phyloP scores from a whole-genome alignment of 2,329 filamentous ascomycete genomes.

The Amesomyces nigricolor region DNA sequence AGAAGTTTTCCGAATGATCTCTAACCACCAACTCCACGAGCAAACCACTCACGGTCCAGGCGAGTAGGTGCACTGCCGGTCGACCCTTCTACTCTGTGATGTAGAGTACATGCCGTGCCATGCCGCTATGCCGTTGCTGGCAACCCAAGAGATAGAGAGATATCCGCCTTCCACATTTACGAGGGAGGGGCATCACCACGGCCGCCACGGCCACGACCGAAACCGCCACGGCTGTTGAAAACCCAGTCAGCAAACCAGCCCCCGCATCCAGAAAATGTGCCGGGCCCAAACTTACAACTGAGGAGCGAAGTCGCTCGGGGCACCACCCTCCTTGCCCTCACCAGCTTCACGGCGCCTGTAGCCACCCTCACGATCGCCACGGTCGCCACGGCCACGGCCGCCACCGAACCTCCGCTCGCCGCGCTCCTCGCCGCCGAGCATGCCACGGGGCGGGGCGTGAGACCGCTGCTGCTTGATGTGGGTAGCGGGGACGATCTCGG shows the following conservation, averaged over 20 bases:
- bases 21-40: slow-evolving; percentile 27
- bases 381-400: slow-evolving; percentile 71
- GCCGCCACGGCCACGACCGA: slow-evolving; percentile 80
- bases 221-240: slow-evolving; percentile 68
- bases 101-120: slow-evolving; percentile 44
- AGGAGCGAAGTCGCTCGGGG: slow-evolving; percentile 86
- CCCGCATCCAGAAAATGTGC: neutral
- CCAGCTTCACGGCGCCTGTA: slow-evolving; percentile 88
- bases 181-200: slow-evolving; percentile 69
- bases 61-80: slow-evolving; percentile 29
- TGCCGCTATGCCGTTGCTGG: slow-evolving; percentile 26
- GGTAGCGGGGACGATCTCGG: slow-evolving; percentile 98
- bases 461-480: slow-evolving; percentile 99
- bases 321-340: slow-evolving; percentile 85
- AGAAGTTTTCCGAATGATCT: slow-evolving; percentile 25
- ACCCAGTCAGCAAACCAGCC: slow-evolving; percentile 33
- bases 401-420: slow-evolving; percentile 68
- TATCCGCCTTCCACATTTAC: slow-evolving; percentile 37
- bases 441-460: slow-evolving; percentile 95
- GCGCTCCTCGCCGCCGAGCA: slow-evolving; percentile 86
- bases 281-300: slow-evolving; percentile 61
- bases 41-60: slow-evolving; percentile 30
- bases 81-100: slow-evolving; percentile 27
- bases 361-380: slow-evolving; percentile 80
- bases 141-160: slow-evolving; percentile 26